phyloP scores from a whole-genome alignment of 1,284 basidiomycete genomes.

The Malassezia nana region DNA sequence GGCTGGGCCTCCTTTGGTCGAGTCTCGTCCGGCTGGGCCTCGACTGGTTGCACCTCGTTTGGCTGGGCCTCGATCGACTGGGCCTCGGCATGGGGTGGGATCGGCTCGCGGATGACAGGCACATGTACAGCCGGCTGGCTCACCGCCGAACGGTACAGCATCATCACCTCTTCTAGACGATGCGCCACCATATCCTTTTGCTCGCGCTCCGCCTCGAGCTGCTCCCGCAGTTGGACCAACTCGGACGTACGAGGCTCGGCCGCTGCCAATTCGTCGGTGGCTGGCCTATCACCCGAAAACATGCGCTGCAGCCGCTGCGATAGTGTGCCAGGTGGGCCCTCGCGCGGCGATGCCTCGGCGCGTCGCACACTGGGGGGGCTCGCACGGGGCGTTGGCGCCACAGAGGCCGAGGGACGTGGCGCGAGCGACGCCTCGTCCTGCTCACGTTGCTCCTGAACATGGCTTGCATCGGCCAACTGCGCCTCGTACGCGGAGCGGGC shows the following conservation, averaged over 20 bases:
- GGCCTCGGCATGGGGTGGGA: too few relatives aligned
- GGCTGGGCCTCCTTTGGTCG: too few relatives aligned
- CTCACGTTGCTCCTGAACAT: not conserved
- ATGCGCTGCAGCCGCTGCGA: slow-evolving; percentile 4
- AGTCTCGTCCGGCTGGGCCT: not conserved
- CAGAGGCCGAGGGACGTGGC: too few relatives aligned
- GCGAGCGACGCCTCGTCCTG: not conserved
- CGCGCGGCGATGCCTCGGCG: not conserved
- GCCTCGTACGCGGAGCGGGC: too few relatives aligned
- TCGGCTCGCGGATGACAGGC: not conserved
- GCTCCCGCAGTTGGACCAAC: not conserved
- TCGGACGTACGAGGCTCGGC: not conserved
- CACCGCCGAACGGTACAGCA: slow-evolving; percentile 6
- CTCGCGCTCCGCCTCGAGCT: slow-evolving; percentile 6
- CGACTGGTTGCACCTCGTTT: not conserved
- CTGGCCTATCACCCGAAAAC: not conserved
- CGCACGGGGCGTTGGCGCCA: too few relatives aligned
- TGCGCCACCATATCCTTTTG: not conserved
- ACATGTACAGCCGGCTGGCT: not conserved
- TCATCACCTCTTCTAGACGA: slow-evolving; percentile 5
- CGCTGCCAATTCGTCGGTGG: not conserved
- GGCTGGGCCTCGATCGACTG: not conserved
- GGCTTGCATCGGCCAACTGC: too few relatives aligned
- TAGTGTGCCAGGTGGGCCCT: not conserved
- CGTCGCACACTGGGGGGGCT: not conserved